phyloP scores from a whole-genome alignment of 352 stramenopile genomes.

The Elongisporangium anandrum region DNA sequence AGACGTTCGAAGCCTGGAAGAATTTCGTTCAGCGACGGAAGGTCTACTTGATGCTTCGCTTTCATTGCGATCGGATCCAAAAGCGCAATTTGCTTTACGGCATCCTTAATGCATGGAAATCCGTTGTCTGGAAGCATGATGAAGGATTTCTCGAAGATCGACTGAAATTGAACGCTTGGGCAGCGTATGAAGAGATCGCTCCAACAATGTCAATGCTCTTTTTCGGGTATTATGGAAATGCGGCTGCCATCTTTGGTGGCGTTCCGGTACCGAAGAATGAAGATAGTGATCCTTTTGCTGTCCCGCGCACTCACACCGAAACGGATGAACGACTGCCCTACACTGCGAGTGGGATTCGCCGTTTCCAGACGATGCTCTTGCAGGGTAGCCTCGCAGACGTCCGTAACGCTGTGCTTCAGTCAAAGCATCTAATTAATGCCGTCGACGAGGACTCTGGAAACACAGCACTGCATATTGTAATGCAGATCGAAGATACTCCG shows the following conservation, averaged over 20 bases:
- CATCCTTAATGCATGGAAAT: constrained; percentile 57
- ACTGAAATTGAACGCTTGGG: constrained; percentile 51
- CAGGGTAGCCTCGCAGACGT: constrained; percentile 54
- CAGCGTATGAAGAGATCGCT: constrained; percentile 47
- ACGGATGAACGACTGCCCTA: constrained; percentile 7
- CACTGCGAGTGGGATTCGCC: constrained; percentile 21
- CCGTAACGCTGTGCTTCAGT: constrained; percentile 39
- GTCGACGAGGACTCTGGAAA: constrained; percentile 48
- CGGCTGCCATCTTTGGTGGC: constrained; percentile 51
- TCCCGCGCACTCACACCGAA: constrained; percentile 3
- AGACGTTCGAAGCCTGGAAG: constrained; percentile 42
- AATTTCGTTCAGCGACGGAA: constrained; percentile 38
- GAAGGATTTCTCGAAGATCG: constrained; percentile 56
- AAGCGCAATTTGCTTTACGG: constrained; percentile 37
- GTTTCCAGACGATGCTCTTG: constrained; percentile 40
- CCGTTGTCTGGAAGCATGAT: constrained; percentile 53
- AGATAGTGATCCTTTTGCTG: constrained; percentile 8
- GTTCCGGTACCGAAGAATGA: constrained; percentile 5
- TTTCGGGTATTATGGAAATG: constrained; percentile 52
- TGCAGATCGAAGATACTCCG: constrained; percentile 44
- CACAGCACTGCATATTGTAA: constrained; percentile 48
- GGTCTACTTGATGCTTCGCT: constrained; percentile 38
- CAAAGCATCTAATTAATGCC: constrained; percentile 48
- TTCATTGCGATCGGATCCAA: constrained; percentile 35
- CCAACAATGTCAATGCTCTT: constrained; percentile 59